Base-by-base conservation (phyloP, 768 basidiomycete species). In the Stropharia rugosoannulata region DNA sequence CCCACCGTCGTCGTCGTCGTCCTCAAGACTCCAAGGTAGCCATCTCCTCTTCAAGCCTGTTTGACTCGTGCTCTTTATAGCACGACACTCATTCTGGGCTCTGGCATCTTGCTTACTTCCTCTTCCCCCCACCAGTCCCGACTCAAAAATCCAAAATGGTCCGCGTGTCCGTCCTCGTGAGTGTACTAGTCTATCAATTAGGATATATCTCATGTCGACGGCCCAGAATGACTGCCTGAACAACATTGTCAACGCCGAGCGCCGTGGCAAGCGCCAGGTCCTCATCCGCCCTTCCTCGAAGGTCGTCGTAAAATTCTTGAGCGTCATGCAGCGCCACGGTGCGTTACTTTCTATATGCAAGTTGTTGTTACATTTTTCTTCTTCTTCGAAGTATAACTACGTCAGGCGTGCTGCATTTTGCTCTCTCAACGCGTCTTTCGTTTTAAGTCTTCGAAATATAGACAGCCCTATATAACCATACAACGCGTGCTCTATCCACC, bases 201-300 rank as follows among this genome's bases (percentile, higher is more conserved):
- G 68, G 74, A 68, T 55, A 19, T 37, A 42, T 41, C 13, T 9
- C 13, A 11, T 29, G 11, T 18, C 11, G 13, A 12, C 16, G 12
- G 8, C n/a, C 13, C 32, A 80, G 79, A 80, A 80, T 63, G 80
- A 80, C 68, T 78, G 75, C 73, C 67, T 81, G 85, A 98, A 96
- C 86, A 96, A 92, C 85, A 97, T 98, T 64, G 93, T 97, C 87
- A 99, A 99, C 65, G 97, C 97, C 69, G 97, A 98, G 82, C 93
- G 94, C 72, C 92, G 95, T 70, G 97, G 97, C 69, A 99, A 99
- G 82, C 93, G 97, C 68, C 97, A 99, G 79, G 97, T 99, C 59
- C 89, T 99, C 66, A 85, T 99, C 75, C 87, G 96, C 49, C 97
- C 97, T 54, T 93, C 91, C 4, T 96, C 94, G 62, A 99, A 99